Evolutionary conservation across 1,284 basidiomycete genomes (phyloP).

Genomic region (Phellopilus nigrolimitatus): DNA sequence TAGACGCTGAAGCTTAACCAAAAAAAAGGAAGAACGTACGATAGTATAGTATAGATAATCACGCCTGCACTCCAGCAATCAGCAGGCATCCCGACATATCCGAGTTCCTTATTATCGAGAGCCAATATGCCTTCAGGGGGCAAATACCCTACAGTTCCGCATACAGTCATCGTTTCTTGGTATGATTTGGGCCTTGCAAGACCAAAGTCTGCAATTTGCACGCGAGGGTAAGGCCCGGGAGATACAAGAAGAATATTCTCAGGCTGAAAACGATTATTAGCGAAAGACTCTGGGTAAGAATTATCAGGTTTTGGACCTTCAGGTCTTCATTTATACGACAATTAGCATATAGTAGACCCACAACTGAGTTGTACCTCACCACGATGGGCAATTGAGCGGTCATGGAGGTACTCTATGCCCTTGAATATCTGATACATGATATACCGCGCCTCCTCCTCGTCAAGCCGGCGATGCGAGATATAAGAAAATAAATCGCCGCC

Average conservation of each 20-base stretch:
- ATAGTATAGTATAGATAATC: constrained; percentile 75
- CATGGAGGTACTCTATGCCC: constrained; percentile 72
- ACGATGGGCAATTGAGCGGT: constrained; percentile 72
- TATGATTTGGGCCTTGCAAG: constrained; percentile 75
- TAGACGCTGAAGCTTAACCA: too few relatives aligned
- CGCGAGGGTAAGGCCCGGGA: constrained; percentile 74
- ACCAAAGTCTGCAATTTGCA: constrained; percentile 84
- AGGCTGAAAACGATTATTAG: constrained; percentile 43
- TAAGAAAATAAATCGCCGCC: constrained; percentile 79
- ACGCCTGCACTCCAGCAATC: constrained; percentile 84
- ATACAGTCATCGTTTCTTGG: constrained; percentile 75
- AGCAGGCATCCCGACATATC: constrained; percentile 73
- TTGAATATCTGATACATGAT: constrained; percentile 76
- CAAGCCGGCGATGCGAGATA: constrained; percentile 60
- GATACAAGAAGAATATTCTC: constrained; percentile 79
- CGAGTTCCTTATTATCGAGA: constrained; percentile 61
- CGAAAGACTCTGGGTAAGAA: not conserved
- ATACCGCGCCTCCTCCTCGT: constrained; percentile 79
- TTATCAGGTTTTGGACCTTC: constrained; percentile 44
- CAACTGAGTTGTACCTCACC: constrained; percentile 39
- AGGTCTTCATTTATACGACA: constrained; percentile 46
- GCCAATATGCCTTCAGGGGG: constrained; percentile 79
- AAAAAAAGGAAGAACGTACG: constrained; percentile 42
- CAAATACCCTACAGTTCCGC: constrained; percentile 80
- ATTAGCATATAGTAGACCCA: constrained; percentile 2